Evolutionary conservation across 257 asterid species (phyloP), one percentile per base, ranked within the genome.

Genomic region (Avicennia marina): DNA sequence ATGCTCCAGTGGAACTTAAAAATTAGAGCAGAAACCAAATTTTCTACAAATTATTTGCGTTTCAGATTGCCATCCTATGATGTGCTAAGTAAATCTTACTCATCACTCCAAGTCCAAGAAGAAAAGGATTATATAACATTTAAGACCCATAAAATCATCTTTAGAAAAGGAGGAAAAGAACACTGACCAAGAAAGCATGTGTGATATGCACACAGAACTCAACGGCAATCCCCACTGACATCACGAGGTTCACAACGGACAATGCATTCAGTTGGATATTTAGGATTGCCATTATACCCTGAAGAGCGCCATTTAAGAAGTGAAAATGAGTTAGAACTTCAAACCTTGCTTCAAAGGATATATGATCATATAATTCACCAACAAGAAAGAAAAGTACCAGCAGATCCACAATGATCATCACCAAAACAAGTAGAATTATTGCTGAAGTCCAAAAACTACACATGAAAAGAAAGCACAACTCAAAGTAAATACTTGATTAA

Each of bases 171-270:
- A 24, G 68, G 46, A 50, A n/a, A 47, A 61, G 62, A 32, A 65
- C 38, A 65, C 96, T 70, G 22, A 91, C 98, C 98, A 91, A 67
- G 90, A 91, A 91, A 58, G 97, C 97, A 70, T 91, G 98, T 1
- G 96, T 88, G 58, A 91, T 81, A 64, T 91, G 98, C 76, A 91
- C 98, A 26, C 95, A 85, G 74, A 91, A 91, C 75, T 91, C 98
- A 12, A 91, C 97, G 11, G 89, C 96, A 67, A 91, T 91, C 39
- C 98, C 98, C 63, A 91, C 95, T 1, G 98, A 78, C 98, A 91
- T 91, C 44, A 91, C 88, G 53, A 91, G 98, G 80, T 91, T 91
- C 66, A 91, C 98, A 29, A 91, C 97, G 11, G 98, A 91, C 20
- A 91, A 65, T 2, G 98, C 98, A 55, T 91, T 91, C 71, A 91